Percentiles rank a stretch among this genome's conserved stretches.
Conservation (phyloP, 1,284 basidiomycete genomes). For the Trametes versicolor region DNA sequence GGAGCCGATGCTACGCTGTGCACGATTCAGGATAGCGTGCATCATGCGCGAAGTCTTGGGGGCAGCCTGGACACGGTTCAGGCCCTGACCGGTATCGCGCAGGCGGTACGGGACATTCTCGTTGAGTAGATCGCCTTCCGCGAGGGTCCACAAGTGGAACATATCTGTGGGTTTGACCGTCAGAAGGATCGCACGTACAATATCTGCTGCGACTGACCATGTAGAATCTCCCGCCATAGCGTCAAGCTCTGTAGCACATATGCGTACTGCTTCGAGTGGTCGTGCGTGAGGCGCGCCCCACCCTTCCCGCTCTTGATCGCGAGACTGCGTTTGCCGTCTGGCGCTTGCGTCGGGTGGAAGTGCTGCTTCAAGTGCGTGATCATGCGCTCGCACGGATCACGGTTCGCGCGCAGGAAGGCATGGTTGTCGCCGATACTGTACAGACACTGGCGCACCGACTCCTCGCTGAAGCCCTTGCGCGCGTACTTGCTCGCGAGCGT, state of each 20-base stretch:
- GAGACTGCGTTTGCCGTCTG: constrained; percentile 68
- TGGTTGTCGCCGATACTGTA: constrained; percentile 89
- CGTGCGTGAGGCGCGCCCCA: constrained; percentile 82
- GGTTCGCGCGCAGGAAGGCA: constrained; percentile 82
- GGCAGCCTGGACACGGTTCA: constrained; percentile 84
- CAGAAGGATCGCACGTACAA: neutral
- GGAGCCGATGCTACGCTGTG: constrained; percentile 78
- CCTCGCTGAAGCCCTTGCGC: constrained; percentile 63
- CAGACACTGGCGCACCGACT: constrained; percentile 75
- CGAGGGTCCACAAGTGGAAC: constrained; percentile 84
- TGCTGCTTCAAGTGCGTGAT: constrained; percentile 76
- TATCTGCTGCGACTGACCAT: constrained; percentile 57
- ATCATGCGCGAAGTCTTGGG: constrained; percentile 88
- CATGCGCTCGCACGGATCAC: constrained; percentile 86
- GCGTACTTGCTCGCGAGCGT: constrained; percentile 69
- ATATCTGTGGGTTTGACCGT: constrained; percentile 62
- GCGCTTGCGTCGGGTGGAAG: constrained; percentile 76
- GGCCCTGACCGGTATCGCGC: constrained; percentile 83
- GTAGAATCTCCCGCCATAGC: constrained; percentile 83
- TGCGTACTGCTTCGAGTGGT: constrained; percentile 83
- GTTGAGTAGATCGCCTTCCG: constrained; percentile 81
- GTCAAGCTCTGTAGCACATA: constrained; percentile 86
- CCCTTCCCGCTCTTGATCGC: constrained; percentile 81
- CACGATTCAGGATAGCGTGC: constrained; percentile 82
- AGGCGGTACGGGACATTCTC: constrained; percentile 77